phyloP scores from a whole-genome alignment of 371 early-diverging fungal species.

The Syncephalastrum contaminatum region DNA sequence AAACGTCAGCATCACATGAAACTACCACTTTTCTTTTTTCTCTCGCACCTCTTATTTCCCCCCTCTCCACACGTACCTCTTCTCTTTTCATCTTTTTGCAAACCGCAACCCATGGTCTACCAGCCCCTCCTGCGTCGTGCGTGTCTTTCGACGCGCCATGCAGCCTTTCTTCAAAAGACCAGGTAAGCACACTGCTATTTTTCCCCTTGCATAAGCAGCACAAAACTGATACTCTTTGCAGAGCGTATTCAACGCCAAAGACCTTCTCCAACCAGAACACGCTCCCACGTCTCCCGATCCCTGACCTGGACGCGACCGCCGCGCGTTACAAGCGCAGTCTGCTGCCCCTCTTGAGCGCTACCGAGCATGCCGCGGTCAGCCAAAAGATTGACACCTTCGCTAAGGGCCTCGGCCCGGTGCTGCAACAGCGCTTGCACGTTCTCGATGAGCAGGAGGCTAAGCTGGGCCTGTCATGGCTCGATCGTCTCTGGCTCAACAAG shows the following conservation, averaged over 20 bases:
- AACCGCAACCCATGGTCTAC: no score
- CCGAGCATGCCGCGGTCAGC: conserved; percentile 53
- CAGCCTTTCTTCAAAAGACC: no score
- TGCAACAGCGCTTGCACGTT: conserved; percentile 76
- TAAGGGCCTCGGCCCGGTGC: conserved; percentile 57
- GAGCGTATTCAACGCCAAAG: conserved; percentile 7
- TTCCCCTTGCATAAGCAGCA: no score
- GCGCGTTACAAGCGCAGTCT: conserved; percentile 70
- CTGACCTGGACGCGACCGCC: conserved; percentile 69
- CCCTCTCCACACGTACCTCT: no score
- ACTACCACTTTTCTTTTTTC: no score
- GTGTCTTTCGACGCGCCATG: no score
- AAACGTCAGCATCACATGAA: no score
- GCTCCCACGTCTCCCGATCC: conserved; percentile 84
- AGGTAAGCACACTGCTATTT: no score
- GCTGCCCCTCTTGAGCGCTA: conserved; percentile 56
- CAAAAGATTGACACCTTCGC: conserved; percentile 66
- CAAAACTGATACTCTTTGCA: no score
- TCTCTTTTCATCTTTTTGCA: no score
- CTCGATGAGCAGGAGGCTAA: conserved; percentile 51
- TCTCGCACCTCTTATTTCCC: no score
- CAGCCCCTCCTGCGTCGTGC: no score
- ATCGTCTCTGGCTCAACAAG: conserved; percentile 81
- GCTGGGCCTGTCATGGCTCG: conserved; percentile 75
- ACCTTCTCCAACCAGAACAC: conserved; percentile 76